Evolutionary conservation across 495 filamentous ascomycete species (phyloP).

Genomic region (Penicillium salamii): DNA sequence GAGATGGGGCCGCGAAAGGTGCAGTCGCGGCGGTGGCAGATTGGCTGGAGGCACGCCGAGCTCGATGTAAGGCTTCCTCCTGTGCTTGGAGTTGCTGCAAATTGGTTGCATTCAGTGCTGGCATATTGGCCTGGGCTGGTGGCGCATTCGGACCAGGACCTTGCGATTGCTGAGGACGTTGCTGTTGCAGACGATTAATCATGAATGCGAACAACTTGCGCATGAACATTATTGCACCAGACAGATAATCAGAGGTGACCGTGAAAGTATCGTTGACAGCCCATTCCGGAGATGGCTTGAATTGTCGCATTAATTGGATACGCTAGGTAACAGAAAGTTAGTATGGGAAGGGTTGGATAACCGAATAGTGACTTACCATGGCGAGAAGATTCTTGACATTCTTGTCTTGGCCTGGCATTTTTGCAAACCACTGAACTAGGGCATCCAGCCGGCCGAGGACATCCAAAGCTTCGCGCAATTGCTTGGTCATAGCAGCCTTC

Average conservation of each 20-base stretch:
- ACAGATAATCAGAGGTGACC: slow-evolving; percentile 54
- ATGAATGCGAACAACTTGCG: slow-evolving; percentile 41
- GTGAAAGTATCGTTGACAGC: slow-evolving; percentile 55
- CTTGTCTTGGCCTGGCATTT: slow-evolving; percentile 39
- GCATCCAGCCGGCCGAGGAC: slow-evolving; percentile 40
- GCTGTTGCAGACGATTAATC: slow-evolving; percentile 38
- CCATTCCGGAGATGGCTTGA: slow-evolving; percentile 49
- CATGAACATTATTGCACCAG: slow-evolving; percentile 46
- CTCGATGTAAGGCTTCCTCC: slow-evolving; percentile 43
- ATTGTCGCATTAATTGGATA: slow-evolving; percentile 57
- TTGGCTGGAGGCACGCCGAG: slow-evolving; percentile 54
- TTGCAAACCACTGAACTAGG: slow-evolving; percentile 39
- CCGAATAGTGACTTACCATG: slow-evolving; percentile 31
- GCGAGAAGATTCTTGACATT: slow-evolving; percentile 41
- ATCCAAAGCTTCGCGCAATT: slow-evolving; percentile 40
- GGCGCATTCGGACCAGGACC: slow-evolving; percentile 21
- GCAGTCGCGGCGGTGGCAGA: slow-evolving; percentile 61
- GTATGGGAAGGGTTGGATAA: slow-evolving; percentile 6
- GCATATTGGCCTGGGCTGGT: slow-evolving; percentile 31
- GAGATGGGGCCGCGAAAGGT: slow-evolving; percentile 66
- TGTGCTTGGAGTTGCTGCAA: slow-evolving; percentile 55
- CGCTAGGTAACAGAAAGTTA: slow-evolving; percentile 41
- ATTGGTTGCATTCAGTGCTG: slow-evolving; percentile 63
- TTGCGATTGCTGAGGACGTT: slow-evolving; percentile 26
- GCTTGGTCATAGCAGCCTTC: slow-evolving; percentile 46